Conservation (phyloP, 2,329 filamentous ascomycete genomes). For the Davidsoniella neocaledoniae region DNA sequence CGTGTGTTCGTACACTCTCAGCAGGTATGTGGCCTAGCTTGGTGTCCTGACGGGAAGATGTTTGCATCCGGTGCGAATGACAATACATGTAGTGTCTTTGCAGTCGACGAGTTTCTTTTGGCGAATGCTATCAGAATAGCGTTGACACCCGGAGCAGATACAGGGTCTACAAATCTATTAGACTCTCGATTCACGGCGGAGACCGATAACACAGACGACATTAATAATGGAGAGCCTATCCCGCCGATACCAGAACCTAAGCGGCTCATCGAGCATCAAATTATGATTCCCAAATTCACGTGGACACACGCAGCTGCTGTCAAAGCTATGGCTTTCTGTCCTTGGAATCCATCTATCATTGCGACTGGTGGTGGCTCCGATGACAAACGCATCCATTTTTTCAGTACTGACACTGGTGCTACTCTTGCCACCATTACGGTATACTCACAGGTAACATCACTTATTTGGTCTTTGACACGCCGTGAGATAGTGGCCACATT, state of each 20-base stretch:
- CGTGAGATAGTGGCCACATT: slow-evolving; percentile 88
- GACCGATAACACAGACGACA: background rate
- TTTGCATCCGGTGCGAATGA: slow-evolving; percentile 90
- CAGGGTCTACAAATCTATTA: too few relatives aligned
- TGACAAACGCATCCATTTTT: slow-evolving; percentile 93
- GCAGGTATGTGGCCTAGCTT: slow-evolving; percentile 85
- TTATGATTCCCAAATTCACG: slow-evolving; percentile 31
- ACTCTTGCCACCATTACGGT: slow-evolving; percentile 82
- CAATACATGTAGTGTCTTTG: slow-evolving; percentile 69
- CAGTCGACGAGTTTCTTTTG: background rate
- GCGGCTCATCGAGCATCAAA: background rate
- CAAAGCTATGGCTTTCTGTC: slow-evolving; percentile 93
- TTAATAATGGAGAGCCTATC: background rate
- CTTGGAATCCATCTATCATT: slow-evolving; percentile 74
- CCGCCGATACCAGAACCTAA: slow-evolving; percentile 1
- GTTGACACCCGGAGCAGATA: too few relatives aligned
- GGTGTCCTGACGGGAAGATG: slow-evolving; percentile 57
- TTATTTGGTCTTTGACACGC: slow-evolving; percentile 76
- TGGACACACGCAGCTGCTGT: slow-evolving; percentile 76
- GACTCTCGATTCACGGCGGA: background rate
- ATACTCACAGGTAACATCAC: slow-evolving; percentile 77
- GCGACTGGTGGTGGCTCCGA: slow-evolving; percentile 88
- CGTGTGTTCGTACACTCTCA: slow-evolving; percentile 66
- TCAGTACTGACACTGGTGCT: slow-evolving; percentile 68
- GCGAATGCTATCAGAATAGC: background rate